Evolutionary conservation across 768 basidiomycete species (phyloP).

Genomic region (Fomitopsis serialis): DNA sequence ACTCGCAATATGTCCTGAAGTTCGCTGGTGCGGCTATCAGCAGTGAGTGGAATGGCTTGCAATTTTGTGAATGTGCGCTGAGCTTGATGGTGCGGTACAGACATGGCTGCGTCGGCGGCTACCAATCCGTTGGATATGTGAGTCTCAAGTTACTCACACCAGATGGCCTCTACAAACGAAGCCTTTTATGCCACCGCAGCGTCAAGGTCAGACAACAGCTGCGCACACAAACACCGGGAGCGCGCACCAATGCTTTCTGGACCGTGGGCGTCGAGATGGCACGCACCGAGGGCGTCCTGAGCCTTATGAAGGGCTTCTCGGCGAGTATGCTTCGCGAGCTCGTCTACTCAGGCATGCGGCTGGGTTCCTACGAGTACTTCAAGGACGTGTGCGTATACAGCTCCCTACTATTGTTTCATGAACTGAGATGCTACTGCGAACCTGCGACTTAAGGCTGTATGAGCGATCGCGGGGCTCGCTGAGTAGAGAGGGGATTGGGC

Average conservation of each 20-base stretch:
- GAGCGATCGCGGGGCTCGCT: conserved; percentile 20
- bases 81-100: conserved; percentile 8
- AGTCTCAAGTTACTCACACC: too few species aligned
- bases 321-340: conserved; percentile 32
- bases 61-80: not conserved
- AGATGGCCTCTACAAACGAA: too few species aligned
- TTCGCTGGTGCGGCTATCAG: conserved; percentile 25
- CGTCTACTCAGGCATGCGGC: conserved; percentile 29
- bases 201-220: conserved; percentile 30
- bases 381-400: conserved; percentile 25
- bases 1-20: conserved; percentile 22
- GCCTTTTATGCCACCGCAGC: too few species aligned
- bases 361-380: conserved; percentile 34
- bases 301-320: conserved; percentile 27
- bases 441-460: conserved; percentile 24
- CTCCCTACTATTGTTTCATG: not conserved
- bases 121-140: conserved; percentile 32
- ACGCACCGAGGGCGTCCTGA: conserved; percentile 25
- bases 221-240: conserved; percentile 24
- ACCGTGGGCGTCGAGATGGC: conserved; percentile 27
- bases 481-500: conserved; percentile 23
- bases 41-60: conserved; percentile 18
- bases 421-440: not conserved
- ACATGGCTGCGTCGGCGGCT: conserved; percentile 29
- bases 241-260: conserved; percentile 27